Conservation (phyloP, 2,329 filamentous ascomycete genomes). For the Colletotrichum eleusines region DNA sequence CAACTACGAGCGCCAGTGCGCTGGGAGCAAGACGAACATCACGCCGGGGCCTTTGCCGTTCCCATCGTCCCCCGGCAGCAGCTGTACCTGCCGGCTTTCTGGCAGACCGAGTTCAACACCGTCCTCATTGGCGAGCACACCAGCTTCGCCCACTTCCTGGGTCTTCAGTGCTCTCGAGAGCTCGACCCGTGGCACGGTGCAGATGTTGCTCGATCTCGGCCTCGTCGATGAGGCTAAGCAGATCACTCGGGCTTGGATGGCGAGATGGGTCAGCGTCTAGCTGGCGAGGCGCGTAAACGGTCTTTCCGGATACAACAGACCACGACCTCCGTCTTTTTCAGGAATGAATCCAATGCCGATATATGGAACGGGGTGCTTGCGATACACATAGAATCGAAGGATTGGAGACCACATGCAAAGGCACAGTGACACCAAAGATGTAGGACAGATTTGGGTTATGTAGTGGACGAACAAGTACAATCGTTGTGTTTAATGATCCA, state of each 20-base stretch:
- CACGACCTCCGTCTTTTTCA: background rate
- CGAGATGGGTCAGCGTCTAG: constrained; percentile 60
- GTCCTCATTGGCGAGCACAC: constrained; percentile 52
- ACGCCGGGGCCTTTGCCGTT: constrained; percentile 67
- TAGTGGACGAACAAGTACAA: too few relatives aligned
- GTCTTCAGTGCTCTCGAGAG: constrained; percentile 64
- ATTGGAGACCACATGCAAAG: background rate
- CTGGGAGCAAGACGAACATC: constrained; percentile 68
- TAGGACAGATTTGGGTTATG: background rate
- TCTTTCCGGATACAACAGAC: too few relatives aligned
- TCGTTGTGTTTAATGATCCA: background rate
- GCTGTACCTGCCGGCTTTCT: constrained; percentile 70
- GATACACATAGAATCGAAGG: background rate
- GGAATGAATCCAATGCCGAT: background rate
- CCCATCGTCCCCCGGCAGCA: constrained; percentile 68
- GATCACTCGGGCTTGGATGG: constrained; percentile 70
- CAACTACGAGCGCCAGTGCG: constrained; percentile 67
- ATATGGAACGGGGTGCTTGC: background rate
- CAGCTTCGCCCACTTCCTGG: constrained; percentile 70
- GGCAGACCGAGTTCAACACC: constrained; percentile 65
- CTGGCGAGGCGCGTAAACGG: accelerated
- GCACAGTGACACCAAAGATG: background rate
- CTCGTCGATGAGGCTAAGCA: constrained; percentile 72
- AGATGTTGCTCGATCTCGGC: constrained; percentile 66
- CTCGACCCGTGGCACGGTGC: constrained; percentile 66